Evolutionary conservation across 2,329 filamentous ascomycete species (phyloP), one percentile per base, ranked within the genome.

Genomic region (Colletotrichum acutatum): DNA sequence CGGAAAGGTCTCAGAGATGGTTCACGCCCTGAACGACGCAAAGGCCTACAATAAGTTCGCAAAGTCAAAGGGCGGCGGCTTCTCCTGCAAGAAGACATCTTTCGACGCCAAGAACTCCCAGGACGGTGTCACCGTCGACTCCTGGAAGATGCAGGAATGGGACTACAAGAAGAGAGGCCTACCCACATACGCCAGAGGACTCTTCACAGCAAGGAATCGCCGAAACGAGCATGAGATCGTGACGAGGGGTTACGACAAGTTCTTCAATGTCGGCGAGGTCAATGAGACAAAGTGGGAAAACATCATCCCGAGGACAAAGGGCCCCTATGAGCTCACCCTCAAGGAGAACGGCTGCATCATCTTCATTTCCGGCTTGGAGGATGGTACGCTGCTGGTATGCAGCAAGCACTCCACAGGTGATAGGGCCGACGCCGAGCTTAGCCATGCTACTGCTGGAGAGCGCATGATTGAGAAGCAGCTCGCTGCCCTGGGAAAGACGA

Each of bases 291-390:
- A 92, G 78, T 99, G 97, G 97, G 82, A 86, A 19, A 94, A 93
- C 78, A 94, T 99, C 73, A 87, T 93, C 79, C 83, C 84, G 32
- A 88, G 93, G 68, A 98, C 97, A 0, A 86, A 90, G 75, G 95
- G 95, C 0, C 97, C 97, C 0, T 99, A 98, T 78, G 97, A 99
- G 83, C 86, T 99, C 68, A 98, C 95, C 71, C 90, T 98, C 65
- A 99, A 99, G 84, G 97, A 99, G 83, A 99, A 99, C 79, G 97
- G 97, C n/a, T 99, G 97, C 83, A 99, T 99, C 82, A 98, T 99
- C 77, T 99, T 99, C 85, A 91, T 99, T 57, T 93, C 95, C 19
- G 97, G 95, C 16, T 87, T 99, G 26, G 94, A 97, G 78, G 95
- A 98, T 78, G 95, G 91, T 46, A 95, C 94, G 1, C 86, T 99